A percentile compares a stretch with the other conserved stretches of the same genome.
These are phyloP conservation scores for Epicoccum nigrum DNA, from an alignment of 2,329 filamentous ascomycete species.

Conservation along the genomic window DNA sequence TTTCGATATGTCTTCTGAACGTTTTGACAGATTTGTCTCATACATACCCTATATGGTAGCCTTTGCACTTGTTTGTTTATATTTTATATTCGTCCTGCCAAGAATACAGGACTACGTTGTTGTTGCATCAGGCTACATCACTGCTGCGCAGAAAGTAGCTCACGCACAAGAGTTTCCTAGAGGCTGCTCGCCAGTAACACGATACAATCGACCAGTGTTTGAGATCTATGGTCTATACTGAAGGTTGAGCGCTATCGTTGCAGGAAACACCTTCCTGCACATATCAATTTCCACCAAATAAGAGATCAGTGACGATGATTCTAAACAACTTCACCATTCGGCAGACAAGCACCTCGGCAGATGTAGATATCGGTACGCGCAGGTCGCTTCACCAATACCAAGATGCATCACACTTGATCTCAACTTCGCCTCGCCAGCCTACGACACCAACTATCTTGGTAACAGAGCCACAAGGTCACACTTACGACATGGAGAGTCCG, in stretches of 20 bases:
- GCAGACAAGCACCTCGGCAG: constrained; percentile 6
- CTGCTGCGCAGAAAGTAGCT: constrained; percentile 14
- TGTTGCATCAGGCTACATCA: constrained; percentile 8
- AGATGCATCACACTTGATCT: constrained; percentile 6
- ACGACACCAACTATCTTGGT: constrained; percentile 4
- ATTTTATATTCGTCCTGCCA: constrained; percentile 14
- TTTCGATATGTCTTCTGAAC: constrained; percentile 16
- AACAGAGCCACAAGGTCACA: constrained; percentile 3
- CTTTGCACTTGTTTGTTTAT: constrained; percentile 6
- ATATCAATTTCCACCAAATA: background rate
- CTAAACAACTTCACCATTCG: constrained; percentile 7
- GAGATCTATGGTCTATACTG: constrained; percentile 50
- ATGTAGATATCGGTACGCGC: constrained; percentile 6
- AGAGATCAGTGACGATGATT: background rate
- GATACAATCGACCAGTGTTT: constrained; percentile 17
- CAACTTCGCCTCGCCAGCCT: constrained; percentile 3
- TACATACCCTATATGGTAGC: constrained; percentile 13
- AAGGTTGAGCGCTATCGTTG: background rate
- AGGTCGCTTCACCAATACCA: constrained; percentile 15
- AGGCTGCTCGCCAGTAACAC: constrained; percentile 9
- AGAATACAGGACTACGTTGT: constrained; percentile 12
- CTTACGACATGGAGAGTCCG: constrained; percentile 3
- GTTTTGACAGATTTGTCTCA: constrained; percentile 11
- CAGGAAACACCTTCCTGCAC: background rate
- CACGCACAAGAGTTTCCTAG: constrained; percentile 17